Evolutionary conservation across 805 yeast genomes (phyloP), one percentile per base, ranked within the genome.

Genomic region (Candida michaelii): DNA sequence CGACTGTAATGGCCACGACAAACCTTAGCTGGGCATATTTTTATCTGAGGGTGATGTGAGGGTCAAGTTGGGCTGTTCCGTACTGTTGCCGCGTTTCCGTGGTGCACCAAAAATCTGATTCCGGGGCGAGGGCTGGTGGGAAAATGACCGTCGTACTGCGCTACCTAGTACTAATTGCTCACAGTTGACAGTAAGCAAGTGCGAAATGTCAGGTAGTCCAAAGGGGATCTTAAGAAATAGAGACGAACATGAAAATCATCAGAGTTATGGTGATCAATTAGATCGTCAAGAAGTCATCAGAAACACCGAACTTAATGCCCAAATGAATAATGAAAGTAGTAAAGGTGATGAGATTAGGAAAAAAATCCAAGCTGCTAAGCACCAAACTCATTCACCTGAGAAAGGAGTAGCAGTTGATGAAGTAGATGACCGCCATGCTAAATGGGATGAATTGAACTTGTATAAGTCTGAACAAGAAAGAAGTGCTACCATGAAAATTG

Each of bases 391-490:
- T 11, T 15, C 17, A 5, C 9, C 16, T 16, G 35, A 30, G 3
- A 16, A 19, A 9, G 24, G 31, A 11, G 15, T 27, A 5, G 33
- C 33, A 23, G 40, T 24, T 8, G 42, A 32, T 13, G 33, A 24
- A 9, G 42, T 21, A 24, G 32, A 38, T 5, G 48, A 45, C 0
- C 66, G 60, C 2, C 83, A 77, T 50, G 71, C 89, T 51, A 76
- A 82, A 57, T 90, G 97, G 97, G 95, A 90, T 58, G 90, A 86
- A 51, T 70, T 82, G 47, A 90, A 90, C 55, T 62, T 90, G 41
- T 77, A 74, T 39, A 77, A 76, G 39, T 76, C 87, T 3, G 95
- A 89, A 57, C 85, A 79, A 58, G 87, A 84, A 52, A 80, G 80
- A 61, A 63, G 74, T 9, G 77, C 89, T 16, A 83, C 87, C 21